These are phyloP conservation scores for Ulota crispa DNA, from an alignment of 225 moss, liverwort and hornwort species.

Conservation along the genomic window DNA sequence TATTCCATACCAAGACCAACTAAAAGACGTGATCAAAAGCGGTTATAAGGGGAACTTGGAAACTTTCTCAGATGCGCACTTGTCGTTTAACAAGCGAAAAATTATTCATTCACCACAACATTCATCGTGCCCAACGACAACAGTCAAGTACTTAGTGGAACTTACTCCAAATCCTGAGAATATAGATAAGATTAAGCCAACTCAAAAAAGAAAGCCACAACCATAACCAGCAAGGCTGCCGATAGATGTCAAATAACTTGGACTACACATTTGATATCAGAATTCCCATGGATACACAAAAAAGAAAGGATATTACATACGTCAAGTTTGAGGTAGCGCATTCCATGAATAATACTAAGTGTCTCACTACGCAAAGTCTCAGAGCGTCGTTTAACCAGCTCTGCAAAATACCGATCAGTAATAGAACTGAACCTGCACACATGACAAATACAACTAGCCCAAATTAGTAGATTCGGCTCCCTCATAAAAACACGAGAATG, in stretches of 20 bases:
- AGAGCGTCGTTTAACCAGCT: slow-evolving; percentile 69
- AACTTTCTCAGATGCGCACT: slow-evolving; percentile 6
- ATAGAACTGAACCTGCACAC: slow-evolving; percentile 87
- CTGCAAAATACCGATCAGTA: slow-evolving; percentile 88
- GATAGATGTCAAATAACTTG: slow-evolving; percentile 1
- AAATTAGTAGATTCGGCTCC: slow-evolving; percentile 3
- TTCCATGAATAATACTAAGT: slow-evolving; percentile 91
- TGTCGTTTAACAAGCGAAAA: not conserved
- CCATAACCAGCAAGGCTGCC: not conserved
- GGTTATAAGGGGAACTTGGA: not conserved
- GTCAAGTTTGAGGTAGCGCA: slow-evolving; percentile 98
- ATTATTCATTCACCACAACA: slow-evolving; percentile 1
- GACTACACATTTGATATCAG: slow-evolving; percentile 3
- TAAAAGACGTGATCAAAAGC: not conserved
- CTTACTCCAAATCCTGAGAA: not conserved
- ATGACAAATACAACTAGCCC: not conserved
- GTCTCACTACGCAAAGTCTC: slow-evolving; percentile 86
- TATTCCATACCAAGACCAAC: slow-evolving; percentile 24
- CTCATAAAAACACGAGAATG: not conserved
- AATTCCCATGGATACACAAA: slow-evolving; percentile 9
- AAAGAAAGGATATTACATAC: slow-evolving; percentile 44
- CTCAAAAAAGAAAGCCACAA: slow-evolving; percentile 12
- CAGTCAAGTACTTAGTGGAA: not conserved
- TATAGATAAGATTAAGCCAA: not conserved
- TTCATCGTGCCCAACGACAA: slow-evolving; percentile 6